Evolutionary conservation across 1,284 basidiomycete species (phyloP).

Genomic region (Hemileia vastatrix): DNA sequence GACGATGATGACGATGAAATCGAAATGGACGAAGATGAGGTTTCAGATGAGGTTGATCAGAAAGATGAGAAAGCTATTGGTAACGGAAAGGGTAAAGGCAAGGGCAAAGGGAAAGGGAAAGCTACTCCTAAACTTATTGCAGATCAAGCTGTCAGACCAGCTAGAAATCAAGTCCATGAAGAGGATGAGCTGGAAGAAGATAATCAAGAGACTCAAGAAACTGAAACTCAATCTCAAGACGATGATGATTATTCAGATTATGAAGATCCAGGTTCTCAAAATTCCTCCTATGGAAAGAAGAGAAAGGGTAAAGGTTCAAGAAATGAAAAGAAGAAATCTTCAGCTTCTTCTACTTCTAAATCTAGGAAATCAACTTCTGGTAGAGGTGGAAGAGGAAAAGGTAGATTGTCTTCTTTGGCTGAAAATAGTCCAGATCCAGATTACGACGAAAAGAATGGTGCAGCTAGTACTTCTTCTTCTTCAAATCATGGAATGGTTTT

Average conservation of each 20-base stretch:
- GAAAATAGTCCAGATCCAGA: background rate
- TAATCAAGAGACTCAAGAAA: background rate
- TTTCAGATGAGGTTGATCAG: constrained; percentile 25
- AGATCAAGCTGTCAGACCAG: background rate
- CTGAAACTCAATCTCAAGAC: too few relatives aligned
- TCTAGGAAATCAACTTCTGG: background rate
- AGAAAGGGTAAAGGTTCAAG: too few relatives aligned
- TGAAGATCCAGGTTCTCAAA: too few relatives aligned
- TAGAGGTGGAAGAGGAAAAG: background rate
- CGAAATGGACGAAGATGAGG: constrained; percentile 25
- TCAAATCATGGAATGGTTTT: constrained; percentile 12
- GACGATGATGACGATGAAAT: constrained; percentile 28
- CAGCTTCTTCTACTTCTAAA: background rate
- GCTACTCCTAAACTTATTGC: background rate
- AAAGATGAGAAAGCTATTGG: constrained; percentile 2
- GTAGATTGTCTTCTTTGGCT: background rate
- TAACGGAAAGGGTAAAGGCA: constrained; percentile 6
- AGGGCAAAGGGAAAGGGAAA: background rate
- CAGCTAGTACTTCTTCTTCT: background rate
- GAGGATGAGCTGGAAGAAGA: background rate
- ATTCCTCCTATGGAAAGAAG: too few relatives aligned
- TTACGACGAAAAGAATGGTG: background rate
- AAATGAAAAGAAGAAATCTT: too few relatives aligned
- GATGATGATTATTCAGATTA: too few relatives aligned
- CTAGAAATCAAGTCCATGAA: too few relatives aligned